Evolutionary conservation across 1,139 yeast genomes (phyloP), one percentile per base, ranked within the genome.

Genomic region (Arxiozyma telluris): DNA sequence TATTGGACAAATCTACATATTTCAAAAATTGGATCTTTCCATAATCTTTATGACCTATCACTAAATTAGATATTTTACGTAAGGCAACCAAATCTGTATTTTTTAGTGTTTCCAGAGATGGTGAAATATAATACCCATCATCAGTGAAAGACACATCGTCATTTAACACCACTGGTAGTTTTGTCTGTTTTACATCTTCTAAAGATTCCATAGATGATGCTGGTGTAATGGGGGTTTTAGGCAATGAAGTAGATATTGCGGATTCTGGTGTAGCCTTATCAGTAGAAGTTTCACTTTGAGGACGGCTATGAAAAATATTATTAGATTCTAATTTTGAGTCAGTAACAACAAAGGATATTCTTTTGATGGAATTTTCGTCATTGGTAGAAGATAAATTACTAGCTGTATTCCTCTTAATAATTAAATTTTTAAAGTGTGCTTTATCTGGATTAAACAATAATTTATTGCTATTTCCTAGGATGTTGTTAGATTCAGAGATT

Each of bases 81-180:
- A 90, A 76, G 57, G 87, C 85, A 12, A 81, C 72, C 48, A 87
- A 73, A 0, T 89, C 69, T 76, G 79, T 76, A 45, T 76, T 71
- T 55, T 80, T 77, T 55, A 93, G 73, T 53, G 82, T 82, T 8
- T 82, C 77, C 47, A 84, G 65, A 4, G 90, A 74, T 21, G 98
- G 98, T 2, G 87, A 80, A 50, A 84, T 84, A 90, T 96, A 93
- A 70, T 91, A 93, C 1, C 93, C 96, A 50, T 85, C 80, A 41
- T 81, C 84, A 49, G 77, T 76, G 43, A 71, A 74, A 45, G 74
- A 66, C 47, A 74, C 73, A 49, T 75, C 76, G 50, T 75, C 77
- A 34, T 67, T 68, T 20, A 59, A 55, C 12, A 59, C 49, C 11
- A 39, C 45, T 47, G 53, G 50, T 22, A 51, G 38, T 23, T 47